A percentile compares a stretch with the other conserved stretches of the same genome.
Evolutionary conservation across 1,139 yeast species (phyloP).

Genomic region (Citeromyces siamensis): DNA sequence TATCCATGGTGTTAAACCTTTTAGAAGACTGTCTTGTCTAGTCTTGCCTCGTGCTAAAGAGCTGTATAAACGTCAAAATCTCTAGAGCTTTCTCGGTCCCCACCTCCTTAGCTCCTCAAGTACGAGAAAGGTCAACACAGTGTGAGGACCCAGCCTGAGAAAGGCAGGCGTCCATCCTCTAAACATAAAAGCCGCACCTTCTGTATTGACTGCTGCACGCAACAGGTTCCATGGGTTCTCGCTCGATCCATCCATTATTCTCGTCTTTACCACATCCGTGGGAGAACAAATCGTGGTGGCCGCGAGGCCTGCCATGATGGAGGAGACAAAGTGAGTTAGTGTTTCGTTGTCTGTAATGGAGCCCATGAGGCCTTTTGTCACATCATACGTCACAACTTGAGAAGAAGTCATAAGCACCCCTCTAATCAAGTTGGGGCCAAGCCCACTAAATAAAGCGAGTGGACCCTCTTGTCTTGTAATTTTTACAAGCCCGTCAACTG

Average conservation of each 20-base stretch:
- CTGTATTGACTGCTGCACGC: slow-evolving; percentile 42
- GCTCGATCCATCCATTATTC: slow-evolving; percentile 61
- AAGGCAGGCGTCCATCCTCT: slow-evolving; percentile 90
- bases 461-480: slow-evolving; percentile 53
- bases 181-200: slow-evolving; percentile 72
- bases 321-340: slow-evolving; percentile 67
- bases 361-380: slow-evolving; percentile 53
- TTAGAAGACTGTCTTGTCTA: too few species aligned
- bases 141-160: slow-evolving; percentile 80
- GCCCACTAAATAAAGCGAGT: slow-evolving; percentile 56
- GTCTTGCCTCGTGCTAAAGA: too few species aligned
- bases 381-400: slow-evolving; percentile 81
- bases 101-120: slow-evolving; percentile 63
- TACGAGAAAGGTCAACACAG: slow-evolving; percentile 74
- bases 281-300: slow-evolving; percentile 91
- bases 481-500: slow-evolving; percentile 59
- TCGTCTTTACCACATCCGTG: slow-evolving; percentile 81
- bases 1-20: too few species aligned
- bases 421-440: slow-evolving; percentile 65
- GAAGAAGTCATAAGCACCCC: slow-evolving; percentile 88
- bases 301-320: slow-evolving; percentile 69
- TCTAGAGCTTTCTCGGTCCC: slow-evolving; percentile 5
- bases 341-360: slow-evolving; percentile 43
- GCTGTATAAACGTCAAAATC: not conserved
- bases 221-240: slow-evolving; percentile 40